Evolutionary conservation across 306 rosid genomes (phyloP).

Genomic region (Vicia faba): DNA sequence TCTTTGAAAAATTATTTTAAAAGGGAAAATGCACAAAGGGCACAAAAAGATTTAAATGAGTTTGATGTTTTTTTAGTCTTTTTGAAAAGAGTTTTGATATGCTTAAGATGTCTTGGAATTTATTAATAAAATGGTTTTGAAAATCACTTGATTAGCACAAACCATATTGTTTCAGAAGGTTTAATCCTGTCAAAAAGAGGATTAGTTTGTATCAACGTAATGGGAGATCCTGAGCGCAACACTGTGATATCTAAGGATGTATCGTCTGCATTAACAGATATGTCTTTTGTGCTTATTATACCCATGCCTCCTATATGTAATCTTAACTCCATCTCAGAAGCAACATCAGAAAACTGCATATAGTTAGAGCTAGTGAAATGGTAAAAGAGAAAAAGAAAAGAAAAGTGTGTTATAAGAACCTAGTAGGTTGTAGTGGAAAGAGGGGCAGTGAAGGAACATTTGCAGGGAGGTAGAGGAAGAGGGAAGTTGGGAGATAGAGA

Average conservation of each 20-base stretch:
- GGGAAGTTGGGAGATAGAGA: too few species aligned
- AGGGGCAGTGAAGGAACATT: conserved; percentile 58
- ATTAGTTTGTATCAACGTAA: conserved; percentile 72
- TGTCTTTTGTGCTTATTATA: conserved; percentile 54
- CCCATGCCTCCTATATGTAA: conserved; percentile 50
- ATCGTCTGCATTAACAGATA: conserved; percentile 63
- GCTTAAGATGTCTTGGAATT: too few species aligned
- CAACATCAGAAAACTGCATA: conserved; percentile 78
- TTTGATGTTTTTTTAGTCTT: too few species aligned
- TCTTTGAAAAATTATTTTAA: too few species aligned
- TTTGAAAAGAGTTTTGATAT: too few species aligned
- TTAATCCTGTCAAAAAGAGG: conserved; percentile 75
- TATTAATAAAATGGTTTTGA: too few species aligned
- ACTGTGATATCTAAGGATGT: conserved; percentile 62
- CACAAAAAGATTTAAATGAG: too few species aligned
- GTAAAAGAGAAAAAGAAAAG: neutral
- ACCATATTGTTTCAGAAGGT: conserved; percentile 95
- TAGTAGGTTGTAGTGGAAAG: conserved; percentile 58
- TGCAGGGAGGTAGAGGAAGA: conserved; percentile 46
- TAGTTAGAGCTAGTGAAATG: conserved; percentile 17
- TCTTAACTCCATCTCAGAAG: conserved; percentile 87
- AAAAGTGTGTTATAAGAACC: conserved; percentile 48
- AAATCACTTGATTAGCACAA: conserved; percentile 42
- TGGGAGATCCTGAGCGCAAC: conserved; percentile 55
- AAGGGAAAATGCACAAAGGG: too few species aligned